Conservation (phyloP, 2,329 filamentous ascomycete species). For the Mycosphaerella arachidis region DNA sequence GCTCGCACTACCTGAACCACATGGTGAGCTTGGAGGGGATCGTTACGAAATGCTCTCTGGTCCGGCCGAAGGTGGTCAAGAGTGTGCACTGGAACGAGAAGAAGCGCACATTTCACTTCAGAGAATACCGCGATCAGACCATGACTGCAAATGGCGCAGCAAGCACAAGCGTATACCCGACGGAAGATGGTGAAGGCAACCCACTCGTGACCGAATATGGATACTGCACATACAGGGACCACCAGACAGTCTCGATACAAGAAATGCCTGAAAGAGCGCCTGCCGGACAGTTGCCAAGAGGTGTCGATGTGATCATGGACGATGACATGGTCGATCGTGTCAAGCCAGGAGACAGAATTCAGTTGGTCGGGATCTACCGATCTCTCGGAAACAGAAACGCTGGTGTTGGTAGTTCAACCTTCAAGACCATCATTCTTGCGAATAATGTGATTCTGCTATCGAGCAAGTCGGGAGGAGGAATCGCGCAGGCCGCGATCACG, state of each 20-base stretch:
- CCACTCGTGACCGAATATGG: conserved; percentile 93
- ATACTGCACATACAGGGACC: conserved; percentile 90
- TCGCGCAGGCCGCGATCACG: conserved; percentile 86
- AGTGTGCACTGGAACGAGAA: conserved; percentile 94
- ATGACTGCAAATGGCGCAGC: conserved; percentile 86
- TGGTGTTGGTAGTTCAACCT: conserved; percentile 82
- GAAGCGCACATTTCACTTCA: conserved; percentile 79
- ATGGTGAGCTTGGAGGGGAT: conserved; percentile 98
- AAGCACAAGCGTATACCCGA: conserved; percentile 88
- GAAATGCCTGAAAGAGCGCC: conserved; percentile 98
- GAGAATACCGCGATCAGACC: conserved; percentile 92
- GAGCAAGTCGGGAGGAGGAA: conserved; percentile 90
- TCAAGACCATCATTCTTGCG: conserved; percentile 88
- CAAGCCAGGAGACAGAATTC: conserved; percentile 92
- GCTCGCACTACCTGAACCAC: conserved; percentile 83
- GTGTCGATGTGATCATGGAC: conserved; percentile 93
- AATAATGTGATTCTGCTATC: conserved; percentile 94
- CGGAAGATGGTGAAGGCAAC: conserved; percentile 89
- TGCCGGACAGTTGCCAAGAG: conserved; percentile 87
- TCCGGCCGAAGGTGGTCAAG: conserved; percentile 94
- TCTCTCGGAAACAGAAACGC: conserved; percentile 93
- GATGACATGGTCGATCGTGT: conserved; percentile 93
- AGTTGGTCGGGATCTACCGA: conserved; percentile 93
- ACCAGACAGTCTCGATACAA: conserved; percentile 96
- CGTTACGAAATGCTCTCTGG: conserved; percentile 91